Evolutionary conservation across 73 alveolate species (phyloP), one percentile per base, ranked within the genome.

Genomic region (Stentor roeselii): DNA sequence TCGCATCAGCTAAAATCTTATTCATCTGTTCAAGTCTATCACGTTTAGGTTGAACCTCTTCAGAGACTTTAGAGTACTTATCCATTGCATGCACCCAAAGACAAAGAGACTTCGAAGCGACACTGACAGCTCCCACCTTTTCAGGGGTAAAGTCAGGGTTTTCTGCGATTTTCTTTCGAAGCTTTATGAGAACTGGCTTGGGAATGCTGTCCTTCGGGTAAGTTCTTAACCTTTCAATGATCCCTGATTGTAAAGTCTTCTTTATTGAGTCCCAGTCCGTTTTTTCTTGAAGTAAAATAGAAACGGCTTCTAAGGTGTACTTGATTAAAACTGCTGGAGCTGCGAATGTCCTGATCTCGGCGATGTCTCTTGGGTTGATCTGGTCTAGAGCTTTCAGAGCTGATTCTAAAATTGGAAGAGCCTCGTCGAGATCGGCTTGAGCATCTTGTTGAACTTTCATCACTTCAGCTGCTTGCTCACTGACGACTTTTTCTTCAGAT

Each of bases 311-410:
- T 0, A 92, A 93, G 34, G 96, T 76, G 39, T n/a, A 76, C 2
- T 39, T 39, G 39, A 76, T 41, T 1, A 76, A 40, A 2, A 67
- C 75, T 1, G 60, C 74, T 39, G 84, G 84, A 15, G 27, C 36
- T 37, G 60, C 6, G 34, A 76, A 37, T 36, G 97, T 91, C 76
- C 92, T 97, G 59, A 97, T 88, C 82, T 89, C 97, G 6, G 94
- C 92, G 75, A 97, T 94, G 75, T 93, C 98, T 39, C 86, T 89
- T 83, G 93, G 90, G 35, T 95, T 96, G 42, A 98, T 96, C 76
- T 93, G 96, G 78, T 94, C 93, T 34, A 98, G 89, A 14, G 99
- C 99, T 76, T 93, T 95, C 82, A 97, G 92, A 0, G 99, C 99
- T 39, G 93, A 96, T 84, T 89, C 96, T n/a, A 98, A 88, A 34